Conservation (phyloP, 352 stramenopile genomes). For the Pseudoperonospora humuli region DNA sequence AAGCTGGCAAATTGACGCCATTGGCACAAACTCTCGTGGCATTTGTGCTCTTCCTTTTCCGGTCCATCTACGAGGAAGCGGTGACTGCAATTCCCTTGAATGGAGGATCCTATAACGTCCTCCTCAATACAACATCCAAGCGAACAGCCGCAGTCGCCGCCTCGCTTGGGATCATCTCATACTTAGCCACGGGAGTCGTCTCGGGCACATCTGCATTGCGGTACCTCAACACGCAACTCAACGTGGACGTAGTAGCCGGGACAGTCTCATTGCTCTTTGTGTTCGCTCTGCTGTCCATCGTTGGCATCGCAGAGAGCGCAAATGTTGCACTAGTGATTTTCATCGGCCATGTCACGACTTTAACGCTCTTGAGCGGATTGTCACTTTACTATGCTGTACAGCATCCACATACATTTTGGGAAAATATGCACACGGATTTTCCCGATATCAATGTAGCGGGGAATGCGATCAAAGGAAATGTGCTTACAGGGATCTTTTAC, state of each 20-base stretch:
- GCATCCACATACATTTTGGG: conserved; percentile 39
- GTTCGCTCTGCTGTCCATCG: conserved; percentile 74
- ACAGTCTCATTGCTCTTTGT: conserved; percentile 63
- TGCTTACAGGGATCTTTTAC: conserved; percentile 65
- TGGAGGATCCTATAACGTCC: conserved; percentile 87
- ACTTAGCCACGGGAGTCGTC: conserved; percentile 83
- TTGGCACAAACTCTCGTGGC: conserved; percentile 77
- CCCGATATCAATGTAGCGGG: conserved; percentile 35
- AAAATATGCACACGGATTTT: conserved; percentile 65
- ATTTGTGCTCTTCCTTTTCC: conserved; percentile 56
- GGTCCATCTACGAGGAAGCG: conserved; percentile 87
- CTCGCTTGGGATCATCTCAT: conserved; percentile 87
- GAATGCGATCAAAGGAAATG: conserved; percentile 40
- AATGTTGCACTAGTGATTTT: conserved; percentile 83
- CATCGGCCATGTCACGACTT: conserved; percentile 64
- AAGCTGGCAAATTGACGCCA: conserved; percentile 81
- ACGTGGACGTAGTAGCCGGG: conserved; percentile 31
- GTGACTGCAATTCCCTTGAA: conserved; percentile 88
- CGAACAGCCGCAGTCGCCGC: conserved; percentile 81
- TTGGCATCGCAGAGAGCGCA: conserved; percentile 84
- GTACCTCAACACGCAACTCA: conserved; percentile 52
- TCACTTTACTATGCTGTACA: conserved; percentile 59
- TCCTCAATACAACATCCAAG: conserved; percentile 90
- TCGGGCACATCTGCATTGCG: conserved; percentile 51
- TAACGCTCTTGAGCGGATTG: conserved; percentile 61